A percentile compares a stretch with the other conserved stretches of the same genome.
phyloP scores from a whole-genome alignment of 257 asterid species.

The Paraleonurus japonicus region DNA sequence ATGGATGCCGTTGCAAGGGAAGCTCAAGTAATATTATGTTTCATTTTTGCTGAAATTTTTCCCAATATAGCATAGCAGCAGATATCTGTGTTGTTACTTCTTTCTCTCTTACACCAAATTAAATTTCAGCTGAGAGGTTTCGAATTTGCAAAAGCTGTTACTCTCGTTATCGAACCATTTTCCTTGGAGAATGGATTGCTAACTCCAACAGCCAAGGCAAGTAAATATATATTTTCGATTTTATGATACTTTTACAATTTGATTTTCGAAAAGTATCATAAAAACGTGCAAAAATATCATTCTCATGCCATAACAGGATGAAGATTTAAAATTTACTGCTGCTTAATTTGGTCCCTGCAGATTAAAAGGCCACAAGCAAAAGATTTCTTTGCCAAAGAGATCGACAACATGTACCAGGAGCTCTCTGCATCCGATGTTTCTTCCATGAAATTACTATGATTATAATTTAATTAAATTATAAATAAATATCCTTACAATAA shows the following conservation, averaged over 20 bases:
- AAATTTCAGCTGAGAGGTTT: conserved; percentile 69
- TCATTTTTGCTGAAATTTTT: not conserved
- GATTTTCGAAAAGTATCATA: not conserved
- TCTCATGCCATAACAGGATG: not conserved
- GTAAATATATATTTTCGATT: not conserved
- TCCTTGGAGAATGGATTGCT: conserved; percentile 64
- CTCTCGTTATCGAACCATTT: conserved; percentile 66
- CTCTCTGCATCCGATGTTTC: conserved; percentile 46
- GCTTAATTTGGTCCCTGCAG: conserved; percentile 45
- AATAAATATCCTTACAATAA: not conserved
- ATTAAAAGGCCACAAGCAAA: conserved; percentile 75
- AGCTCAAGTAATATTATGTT: conserved; percentile 52
- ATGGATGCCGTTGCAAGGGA: conserved; percentile 64
- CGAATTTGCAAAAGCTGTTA: conserved; percentile 66
- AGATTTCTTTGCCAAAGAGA: conserved; percentile 59
- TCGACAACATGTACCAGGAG: conserved; percentile 57
- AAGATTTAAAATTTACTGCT: not conserved
- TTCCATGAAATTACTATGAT: conserved; percentile 33
- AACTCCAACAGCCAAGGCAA: conserved; percentile 80
- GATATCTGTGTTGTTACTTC: not conserved
- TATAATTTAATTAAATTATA: not conserved
- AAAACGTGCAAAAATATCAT: not conserved
- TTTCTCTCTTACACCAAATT: not conserved
- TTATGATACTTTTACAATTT: not conserved
- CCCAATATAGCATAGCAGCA: not conserved